phyloP scores from a whole-genome alignment of 768 basidiomycete species.

The Termitomyces sp. region DNA sequence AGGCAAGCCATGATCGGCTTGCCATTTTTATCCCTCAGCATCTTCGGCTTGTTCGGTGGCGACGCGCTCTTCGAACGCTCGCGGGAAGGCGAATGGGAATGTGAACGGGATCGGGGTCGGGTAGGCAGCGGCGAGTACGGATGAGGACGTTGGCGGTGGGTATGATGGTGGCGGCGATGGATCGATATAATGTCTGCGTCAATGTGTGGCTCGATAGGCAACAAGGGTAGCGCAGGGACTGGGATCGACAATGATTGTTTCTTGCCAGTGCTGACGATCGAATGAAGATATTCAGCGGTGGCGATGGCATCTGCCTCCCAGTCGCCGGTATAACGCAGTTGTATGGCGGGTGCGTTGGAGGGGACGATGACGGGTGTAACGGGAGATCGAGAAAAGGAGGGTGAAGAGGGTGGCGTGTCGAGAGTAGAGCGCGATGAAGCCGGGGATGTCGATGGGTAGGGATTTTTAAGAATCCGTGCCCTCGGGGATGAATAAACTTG shows the following conservation, averaged over 20 bases:
- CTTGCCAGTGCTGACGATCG: not conserved
- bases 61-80: not conserved
- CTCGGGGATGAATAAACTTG: not conserved
- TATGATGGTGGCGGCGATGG: not conserved
- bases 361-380: not conserved
- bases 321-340: constrained; percentile 9
- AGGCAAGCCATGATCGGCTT: constrained; percentile 44
- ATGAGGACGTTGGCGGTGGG: not conserved
- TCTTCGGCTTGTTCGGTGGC: not conserved
- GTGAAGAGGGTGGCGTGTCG: not conserved
- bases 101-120: not conserved
- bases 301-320: constrained; percentile 11
- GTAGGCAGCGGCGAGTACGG: not conserved
- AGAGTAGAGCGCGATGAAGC: not conserved
- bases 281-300: not conserved
- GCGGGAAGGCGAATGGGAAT: not conserved
- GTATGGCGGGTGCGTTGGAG: not conserved
- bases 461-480: not conserved
- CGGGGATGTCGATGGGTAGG: not conserved
- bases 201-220: not conserved
- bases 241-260: not conserved
- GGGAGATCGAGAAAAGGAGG: not conserved
- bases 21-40: not conserved
- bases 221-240: not conserved
- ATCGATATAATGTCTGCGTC: not conserved